Evolutionary conservation across 2,329 filamentous ascomycete genomes (phyloP).

Genomic region (Ascochyta rabiei): DNA sequence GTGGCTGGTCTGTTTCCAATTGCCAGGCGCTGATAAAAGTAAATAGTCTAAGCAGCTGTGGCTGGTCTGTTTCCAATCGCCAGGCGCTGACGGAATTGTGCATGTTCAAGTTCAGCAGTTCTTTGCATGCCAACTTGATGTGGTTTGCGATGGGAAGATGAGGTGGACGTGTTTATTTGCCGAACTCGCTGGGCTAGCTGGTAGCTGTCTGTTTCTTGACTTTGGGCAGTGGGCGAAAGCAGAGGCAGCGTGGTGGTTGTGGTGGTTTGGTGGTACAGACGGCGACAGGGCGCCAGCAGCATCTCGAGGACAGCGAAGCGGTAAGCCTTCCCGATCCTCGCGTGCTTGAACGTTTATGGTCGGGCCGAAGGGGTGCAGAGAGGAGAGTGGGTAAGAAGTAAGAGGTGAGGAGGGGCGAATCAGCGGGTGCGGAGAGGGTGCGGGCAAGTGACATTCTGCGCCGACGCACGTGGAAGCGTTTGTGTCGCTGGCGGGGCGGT

Average conservation of each 20-base stretch:
- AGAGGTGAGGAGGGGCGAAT: conserved; percentile 10
- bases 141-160: background rate
- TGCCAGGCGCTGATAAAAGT: no score
- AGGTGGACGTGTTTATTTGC: background rate
- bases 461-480: conserved; percentile 12
- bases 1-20: conserved; percentile 17
- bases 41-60: conserved; percentile 9
- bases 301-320: conserved; percentile 6
- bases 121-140: conserved; percentile 1
- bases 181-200: conserved; percentile 2
- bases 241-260: background rate
- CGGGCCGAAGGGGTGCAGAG: conserved; percentile 16
- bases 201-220: background rate
- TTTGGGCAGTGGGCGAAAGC: background rate
- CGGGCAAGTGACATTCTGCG: conserved; percentile 8
- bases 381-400: conserved; percentile 10
- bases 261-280: conserved; percentile 4
- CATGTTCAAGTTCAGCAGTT: conserved; percentile 7
- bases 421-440: conserved; percentile 9
- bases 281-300: conserved; percentile 1
- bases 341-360: conserved; percentile 10
- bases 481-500: background rate
- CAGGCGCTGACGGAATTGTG: conserved; percentile 9
- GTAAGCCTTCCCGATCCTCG: conserved; percentile 2
- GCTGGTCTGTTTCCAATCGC: conserved; percentile 16